Base-by-base conservation (phyloP, 1,139 yeast species). In the Sugiyamaella neomexicana region DNA sequence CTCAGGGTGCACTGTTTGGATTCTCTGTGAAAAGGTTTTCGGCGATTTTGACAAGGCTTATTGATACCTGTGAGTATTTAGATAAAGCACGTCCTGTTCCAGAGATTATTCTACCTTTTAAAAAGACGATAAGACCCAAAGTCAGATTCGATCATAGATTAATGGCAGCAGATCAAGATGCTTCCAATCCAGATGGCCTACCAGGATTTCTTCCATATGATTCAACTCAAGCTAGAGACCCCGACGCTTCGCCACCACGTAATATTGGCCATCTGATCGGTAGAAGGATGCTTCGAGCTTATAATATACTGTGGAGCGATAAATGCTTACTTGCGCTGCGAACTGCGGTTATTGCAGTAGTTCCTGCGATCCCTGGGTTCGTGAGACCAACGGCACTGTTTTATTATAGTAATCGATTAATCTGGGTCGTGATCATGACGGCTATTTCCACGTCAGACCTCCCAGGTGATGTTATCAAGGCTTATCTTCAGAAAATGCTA, bases 361-460 rank as follows among this genome's bases (percentile, higher is more conserved):
- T 65, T 2, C 53, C 66, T 1, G 56, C 68, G 3, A 51, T 66
- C 2, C 72, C 73, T 1, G 62, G 65, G 15, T 68, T 64, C 54
- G 57, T 61, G 46, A 56, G 64, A 27, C 46, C 68, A 0, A 67
- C 72, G 1, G 64, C 68, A 1, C 54, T 58, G 12, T 64, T 61
- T 56, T 68, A 62, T 37, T 69, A 66, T 44, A 46, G 54, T 10
- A 59, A 69, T 45, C 62, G 73, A 44, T 62, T 68, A 13, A 60
- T 69, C 8, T 72, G 75, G 75, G 66, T 62, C 1, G 62, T 68
- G 6, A 66, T 72, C 40, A 64, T 72, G 67, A 62, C 69, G 0
- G 62, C 66, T 2, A 56, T 72, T 53, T 64, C 68, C 1, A 62
- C 65, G 6, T 57, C 68, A 0, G 65, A 66, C 10, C 64, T 61